Percentiles rank a stretch among this genome's conserved stretches.
phyloP scores from a whole-genome alignment of 805 yeast genomes.

The Yamadazyma phyllophila region DNA sequence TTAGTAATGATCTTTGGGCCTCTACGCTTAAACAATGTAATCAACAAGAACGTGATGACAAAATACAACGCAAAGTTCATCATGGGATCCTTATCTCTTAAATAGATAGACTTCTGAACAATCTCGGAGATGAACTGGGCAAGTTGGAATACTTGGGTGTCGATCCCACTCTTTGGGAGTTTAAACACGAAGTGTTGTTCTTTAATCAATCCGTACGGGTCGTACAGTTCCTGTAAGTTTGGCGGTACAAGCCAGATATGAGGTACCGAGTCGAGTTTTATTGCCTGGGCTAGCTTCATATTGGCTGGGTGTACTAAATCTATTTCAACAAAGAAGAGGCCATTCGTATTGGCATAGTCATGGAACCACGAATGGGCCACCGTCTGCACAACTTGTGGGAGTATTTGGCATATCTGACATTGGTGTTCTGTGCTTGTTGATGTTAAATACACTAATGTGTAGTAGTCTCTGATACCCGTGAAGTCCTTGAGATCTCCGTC shows the following conservation, averaged over 20 bases:
- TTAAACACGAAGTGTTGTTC: constrained; percentile 33
- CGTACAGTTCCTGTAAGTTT: constrained; percentile 19
- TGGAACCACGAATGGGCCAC: constrained; percentile 40
- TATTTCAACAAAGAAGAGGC: constrained; percentile 46
- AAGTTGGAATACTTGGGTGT: constrained; percentile 44
- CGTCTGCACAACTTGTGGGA: constrained; percentile 39
- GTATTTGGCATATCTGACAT: constrained; percentile 48
- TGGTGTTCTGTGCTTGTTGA: constrained; percentile 41
- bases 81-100: constrained; percentile 41
- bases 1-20: constrained; percentile 26
- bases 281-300: constrained; percentile 34
- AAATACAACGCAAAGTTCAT: constrained; percentile 47
- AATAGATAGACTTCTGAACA: constrained; percentile 41
- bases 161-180: constrained; percentile 35
- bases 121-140: constrained; percentile 52
- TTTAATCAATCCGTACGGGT: constrained; percentile 20
- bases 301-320: constrained; percentile 49
- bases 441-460: constrained; percentile 51
- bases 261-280: constrained; percentile 55
- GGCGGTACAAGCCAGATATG: constrained; percentile 69
- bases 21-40: constrained; percentile 49
- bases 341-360: constrained; percentile 41
- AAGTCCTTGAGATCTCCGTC: constrained; percentile 41
- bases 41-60: constrained; percentile 39
- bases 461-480: constrained; percentile 52